Base-by-base conservation (phyloP, 75 land plant species). In the Cunninghamia lanceolata region DNA sequence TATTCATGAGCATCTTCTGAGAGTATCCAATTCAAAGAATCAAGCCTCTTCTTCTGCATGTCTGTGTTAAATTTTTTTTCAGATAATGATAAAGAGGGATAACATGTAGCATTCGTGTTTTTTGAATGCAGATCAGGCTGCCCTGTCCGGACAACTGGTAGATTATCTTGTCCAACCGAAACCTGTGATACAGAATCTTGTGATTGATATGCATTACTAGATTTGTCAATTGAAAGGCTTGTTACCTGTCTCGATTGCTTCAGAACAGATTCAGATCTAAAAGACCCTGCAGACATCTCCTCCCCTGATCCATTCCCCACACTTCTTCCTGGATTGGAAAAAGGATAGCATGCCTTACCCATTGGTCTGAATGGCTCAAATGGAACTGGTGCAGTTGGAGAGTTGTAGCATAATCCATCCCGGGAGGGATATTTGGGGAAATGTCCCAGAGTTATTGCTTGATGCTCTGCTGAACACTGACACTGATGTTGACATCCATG, bases 401-500 rank as follows among this genome's bases (percentile, higher is more conserved):
- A 79, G 39, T 43, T 79, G 82, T 43, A 79, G 82, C 30, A 43
- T 40, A 79, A 79, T 9, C 46, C 82, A 79, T 79, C 82, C 40
- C 11, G 46, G 47, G 45, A 79, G 19, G 82, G 82, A 43, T 43
- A 79, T 43, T 79, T 79, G 28, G 82, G 46, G 47, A 79, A 79
- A 79, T 79, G 82, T 9, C 82, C 82, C 9, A 10, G 32, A 43
- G 0, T 32, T 21, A 21, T 79, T 79, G 82, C 32, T 10, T 79
- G 82, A 30, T 43, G 45, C 46, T 42, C 47, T 40, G 46, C 82
- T 39, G 47, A 21, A 79, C 82, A 79, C 0, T 28, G 45, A 43
- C 46, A 79, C 47, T 79, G 82, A 43, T 79, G 82, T 79, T 79
- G 82, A 9, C 47, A 79, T 79, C 82, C 32, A 79, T 79, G 82